Base-by-base conservation (phyloP, 768 basidiomycete genomes). In the Podaxis mareebaensis region DNA sequence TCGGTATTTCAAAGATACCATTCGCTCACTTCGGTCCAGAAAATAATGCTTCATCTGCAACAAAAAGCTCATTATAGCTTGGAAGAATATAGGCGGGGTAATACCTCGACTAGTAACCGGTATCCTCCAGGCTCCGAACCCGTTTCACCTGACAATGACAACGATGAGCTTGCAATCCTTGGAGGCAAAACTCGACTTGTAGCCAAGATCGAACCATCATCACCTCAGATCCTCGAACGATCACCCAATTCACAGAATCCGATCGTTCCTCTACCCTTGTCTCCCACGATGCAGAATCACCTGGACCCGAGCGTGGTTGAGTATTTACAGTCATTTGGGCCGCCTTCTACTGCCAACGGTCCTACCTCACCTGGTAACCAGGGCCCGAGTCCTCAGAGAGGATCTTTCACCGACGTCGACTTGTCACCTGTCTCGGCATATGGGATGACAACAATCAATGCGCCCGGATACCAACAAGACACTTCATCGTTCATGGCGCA, bases 221-320 rank as follows among this genome's bases (percentile, higher is more conserved):
- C 87, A 15, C 84, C 84, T 1, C 76, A 78, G 39, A 71, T 87
- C 28, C 67, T 84, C 53, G 86, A 90, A 24, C 82, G 85, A 46
- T 92, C 90, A 7, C 91, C 91, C 7, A 83, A 78, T n/a, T 86
- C 89, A 10, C 81, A 80, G 53, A 87, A 90, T 67, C 90, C 90
- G 2, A 81, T 91, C 26, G 86, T 92, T 8, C 90, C 91, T 17
- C 76, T 92, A 4, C 89, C 89, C 2, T 70, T 92, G 44, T 79
- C 83, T 20, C 77, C 83, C 3, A 79, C 79, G 13, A 72, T 78
- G 54, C 81, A 80, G 58, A 77, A 81, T 26, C 78, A 80, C 22
- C 78, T 88, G 20, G 84, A 90, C 65, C 85, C 86, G 7, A 84
- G 74, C n/a, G 82, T 92, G 2, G 77, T 86, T 58, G 87, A 88